phyloP scores from a whole-genome alignment of 306 rosid species.

The Hippophae tibetana region DNA sequence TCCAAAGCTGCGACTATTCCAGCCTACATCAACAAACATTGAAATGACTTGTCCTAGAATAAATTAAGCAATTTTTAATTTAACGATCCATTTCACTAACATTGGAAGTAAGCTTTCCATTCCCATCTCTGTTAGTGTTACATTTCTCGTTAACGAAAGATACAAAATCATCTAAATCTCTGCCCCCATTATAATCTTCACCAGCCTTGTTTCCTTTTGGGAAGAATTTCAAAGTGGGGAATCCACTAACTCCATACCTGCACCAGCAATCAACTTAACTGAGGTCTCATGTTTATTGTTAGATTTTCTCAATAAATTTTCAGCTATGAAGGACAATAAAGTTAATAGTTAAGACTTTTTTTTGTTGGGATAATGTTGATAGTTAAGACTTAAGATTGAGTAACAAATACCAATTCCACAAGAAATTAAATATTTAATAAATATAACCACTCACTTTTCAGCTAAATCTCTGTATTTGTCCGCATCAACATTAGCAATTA shows the following conservation, averaged over 20 bases:
- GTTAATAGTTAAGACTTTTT: conserved; percentile 1
- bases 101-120: conserved; percentile 60
- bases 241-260: conserved; percentile 76
- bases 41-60: conserved; percentile 1
- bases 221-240: conserved; percentile 74
- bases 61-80: background rate
- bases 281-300: conserved; percentile 6
- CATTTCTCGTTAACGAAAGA: conserved; percentile 59
- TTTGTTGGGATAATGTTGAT: background rate
- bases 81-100: conserved; percentile 29
- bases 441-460: conserved; percentile 52
- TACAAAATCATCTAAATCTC: conserved; percentile 69
- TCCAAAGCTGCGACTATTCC: conserved; percentile 47
- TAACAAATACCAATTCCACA: background rate
- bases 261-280: conserved; percentile 11
- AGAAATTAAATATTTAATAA: conserved; percentile 1
- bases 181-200: conserved; percentile 67
- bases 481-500: conserved; percentile 66
- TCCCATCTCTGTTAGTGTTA: conserved; percentile 67
- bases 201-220: conserved; percentile 72
- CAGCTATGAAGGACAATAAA: background rate
- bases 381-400: conserved; percentile 5
- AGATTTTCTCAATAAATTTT: background rate
- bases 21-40: conserved; percentile 45
- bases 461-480: conserved; percentile 67